These are phyloP conservation scores for Talaromyces sp. DNA, from an alignment of 2,329 filamentous ascomycete species.

Conservation along the genomic window DNA sequence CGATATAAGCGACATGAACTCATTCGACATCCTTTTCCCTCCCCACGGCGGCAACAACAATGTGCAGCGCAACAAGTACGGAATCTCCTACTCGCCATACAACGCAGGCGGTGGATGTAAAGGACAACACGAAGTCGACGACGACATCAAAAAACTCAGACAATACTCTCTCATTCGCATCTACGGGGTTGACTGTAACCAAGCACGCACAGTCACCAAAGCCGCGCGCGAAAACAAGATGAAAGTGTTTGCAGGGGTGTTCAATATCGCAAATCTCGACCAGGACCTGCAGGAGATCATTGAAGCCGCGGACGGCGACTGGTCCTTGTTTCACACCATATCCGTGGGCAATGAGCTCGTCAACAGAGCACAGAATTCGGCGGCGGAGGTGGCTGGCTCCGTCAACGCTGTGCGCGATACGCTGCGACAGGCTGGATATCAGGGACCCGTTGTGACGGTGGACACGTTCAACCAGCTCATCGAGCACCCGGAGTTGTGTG, in stretches of 20 bases:
- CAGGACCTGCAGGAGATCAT: constrained; percentile 59
- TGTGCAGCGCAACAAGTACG: constrained; percentile 24
- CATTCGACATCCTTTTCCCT: background rate
- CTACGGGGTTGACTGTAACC: constrained; percentile 76
- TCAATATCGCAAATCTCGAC: constrained; percentile 54
- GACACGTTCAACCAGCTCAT: constrained; percentile 71
- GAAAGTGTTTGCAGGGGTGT: constrained; percentile 72
- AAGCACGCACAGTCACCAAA: constrained; percentile 58
- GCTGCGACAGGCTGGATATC: constrained; percentile 61
- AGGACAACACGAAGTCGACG: constrained; percentile 54
- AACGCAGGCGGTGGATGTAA: constrained; percentile 61
- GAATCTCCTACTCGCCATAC: constrained; percentile 58
- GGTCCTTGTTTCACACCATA: constrained; percentile 65
- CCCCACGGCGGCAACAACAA: background rate
- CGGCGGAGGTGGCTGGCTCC: constrained; percentile 51
- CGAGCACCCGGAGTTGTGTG: constrained; percentile 63
- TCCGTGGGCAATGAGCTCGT: constrained; percentile 78
- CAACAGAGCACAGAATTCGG: constrained; percentile 55
- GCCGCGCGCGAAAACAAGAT: constrained; percentile 61
- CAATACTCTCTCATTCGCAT: constrained; percentile 63
- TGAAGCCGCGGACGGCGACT: constrained; percentile 57
- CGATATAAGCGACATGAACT: background rate
- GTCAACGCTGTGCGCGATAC: constrained; percentile 53
- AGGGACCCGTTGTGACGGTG: constrained; percentile 70
- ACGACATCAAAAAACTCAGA: constrained; percentile 58